Conservation (phyloP, 306 rosid species). For the Boehmeria nivea region DNA sequence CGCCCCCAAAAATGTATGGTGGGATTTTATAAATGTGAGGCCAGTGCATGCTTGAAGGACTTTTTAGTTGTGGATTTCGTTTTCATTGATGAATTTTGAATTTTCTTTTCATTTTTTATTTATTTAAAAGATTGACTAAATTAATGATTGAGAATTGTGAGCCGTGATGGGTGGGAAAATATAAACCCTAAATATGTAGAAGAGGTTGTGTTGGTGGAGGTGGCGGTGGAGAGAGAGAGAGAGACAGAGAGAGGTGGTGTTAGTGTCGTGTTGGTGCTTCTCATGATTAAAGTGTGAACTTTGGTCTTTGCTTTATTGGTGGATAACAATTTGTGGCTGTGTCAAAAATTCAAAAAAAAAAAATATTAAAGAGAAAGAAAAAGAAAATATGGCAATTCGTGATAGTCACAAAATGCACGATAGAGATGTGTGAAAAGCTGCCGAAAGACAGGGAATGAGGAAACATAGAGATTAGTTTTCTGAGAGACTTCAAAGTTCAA, state of each 20-base stretch:
- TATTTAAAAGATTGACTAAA: neutral
- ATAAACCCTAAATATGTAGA: constrained; percentile 14
- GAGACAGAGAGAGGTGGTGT: constrained; percentile 13
- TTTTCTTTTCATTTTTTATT: neutral
- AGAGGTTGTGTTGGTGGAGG: neutral
- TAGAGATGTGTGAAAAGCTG: constrained; percentile 18
- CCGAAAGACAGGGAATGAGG: neutral
- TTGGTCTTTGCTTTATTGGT: constrained; percentile 38
- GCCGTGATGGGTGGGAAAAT: constrained; percentile 34
- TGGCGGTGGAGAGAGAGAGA: constrained; percentile 14
- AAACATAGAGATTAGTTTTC: too few species aligned
- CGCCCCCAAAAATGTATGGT: neutral
- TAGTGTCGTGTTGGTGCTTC: constrained; percentile 25
- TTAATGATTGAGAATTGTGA: constrained; percentile 24
- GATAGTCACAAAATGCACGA: constrained; percentile 50
- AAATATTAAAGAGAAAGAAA: too few species aligned
- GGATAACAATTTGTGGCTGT: constrained; percentile 26
- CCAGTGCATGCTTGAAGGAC: neutral
- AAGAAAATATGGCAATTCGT: constrained; percentile 15
- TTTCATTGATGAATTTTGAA: constrained; percentile 5
- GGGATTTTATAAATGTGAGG: neutral
- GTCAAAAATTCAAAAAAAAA: too few species aligned
- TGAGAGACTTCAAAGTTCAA: too few species aligned
- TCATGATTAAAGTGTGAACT: constrained; percentile 70
- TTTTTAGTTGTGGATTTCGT: constrained; percentile 11